Base-by-base conservation (phyloP, 257 asterid species). In the Solanum peruvianum region DNA sequence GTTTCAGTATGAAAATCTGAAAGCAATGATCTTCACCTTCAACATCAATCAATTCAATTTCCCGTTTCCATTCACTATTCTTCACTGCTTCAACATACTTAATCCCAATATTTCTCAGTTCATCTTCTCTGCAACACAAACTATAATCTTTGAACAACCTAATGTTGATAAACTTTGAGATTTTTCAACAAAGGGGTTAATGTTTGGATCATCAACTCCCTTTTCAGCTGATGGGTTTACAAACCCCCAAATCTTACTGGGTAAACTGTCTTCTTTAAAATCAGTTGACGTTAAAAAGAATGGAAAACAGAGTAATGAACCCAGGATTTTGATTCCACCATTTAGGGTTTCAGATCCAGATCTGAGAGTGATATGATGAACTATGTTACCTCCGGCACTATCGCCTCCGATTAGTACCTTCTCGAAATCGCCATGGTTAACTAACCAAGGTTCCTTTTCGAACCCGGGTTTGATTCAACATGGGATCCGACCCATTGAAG, bases 301-400 rank as follows among this genome's bases (percentile, higher is more conserved):
- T 2, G 90, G 90, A 31, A 52, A 86, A 33, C 39, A 82, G 13
- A 88, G 88, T n/a, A 88, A 18, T 18, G 49, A 86, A 9, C 88
- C 88, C 39, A 44, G 62, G 73, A 88, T 88, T 84, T 75, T 83
- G 41, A 83, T 16, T 21, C 62, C 83, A 2, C 76, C 85, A 16
- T 78, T 14, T 25, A 87, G n/a, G 14, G 25, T 52, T 12, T 86
- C 84, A 18, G 4, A 23, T 11, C 89, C 90, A 84, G 76, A 82
- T 33, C 56, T 88, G 13, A 89, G 70, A 8, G 76, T 11, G 16
- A 88, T 0, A 86, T 88, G 80, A 1, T 89, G 89, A 42, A 60
- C 90, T 18, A 91, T 91, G 31, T 86, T 91, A 6, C 85, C 91
- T 3, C 93, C 93, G 7, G 93, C 93, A 60, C 91, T 88, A 31